These are phyloP conservation scores for Lactarius indigo DNA, from an alignment of 768 basidiomycete genomes.

Conservation along the genomic window DNA sequence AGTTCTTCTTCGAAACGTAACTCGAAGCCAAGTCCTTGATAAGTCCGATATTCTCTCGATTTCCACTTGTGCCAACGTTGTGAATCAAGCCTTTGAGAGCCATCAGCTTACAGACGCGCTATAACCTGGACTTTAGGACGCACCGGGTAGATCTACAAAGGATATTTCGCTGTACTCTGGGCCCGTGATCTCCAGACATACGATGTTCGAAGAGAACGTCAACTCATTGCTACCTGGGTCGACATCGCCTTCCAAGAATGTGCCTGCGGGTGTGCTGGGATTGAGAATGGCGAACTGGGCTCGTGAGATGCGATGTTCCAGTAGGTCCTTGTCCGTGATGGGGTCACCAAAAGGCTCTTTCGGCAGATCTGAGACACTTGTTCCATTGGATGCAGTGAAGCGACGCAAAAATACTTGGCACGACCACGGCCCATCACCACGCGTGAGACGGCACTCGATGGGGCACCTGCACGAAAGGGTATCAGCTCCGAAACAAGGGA, in stretches of 20 bases:
- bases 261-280: not conserved
- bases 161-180: conserved; percentile 31
- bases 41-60: conserved; percentile 25
- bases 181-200: conserved; percentile 31
- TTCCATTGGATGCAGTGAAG: not conserved
- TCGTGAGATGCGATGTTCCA: conserved; percentile 8
- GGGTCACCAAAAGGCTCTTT: conserved; percentile 14
- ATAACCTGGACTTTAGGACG: conserved; percentile 1
- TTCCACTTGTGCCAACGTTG: conserved; percentile 26
- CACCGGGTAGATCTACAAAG: conserved; percentile 33
- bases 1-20: conserved; percentile 27
- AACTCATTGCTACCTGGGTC: not conserved
- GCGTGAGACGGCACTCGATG: conserved; percentile 21
- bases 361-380: not conserved
- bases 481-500: not conserved
- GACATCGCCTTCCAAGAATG: not conserved
- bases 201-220: conserved; percentile 28
- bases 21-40: conserved; percentile 24
- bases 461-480: conserved; percentile 12
- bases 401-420: conserved; percentile 18
- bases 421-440: conserved; percentile 3
- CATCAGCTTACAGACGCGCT: not conserved
- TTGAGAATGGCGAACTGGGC: conserved; percentile 21
- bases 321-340: not conserved
- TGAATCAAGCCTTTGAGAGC: conserved; percentile 27